Evolutionary conservation across 306 rosid genomes (phyloP), one percentile per base, ranked within the genome.

Genomic region (Trichosanthes cucumerina): DNA sequence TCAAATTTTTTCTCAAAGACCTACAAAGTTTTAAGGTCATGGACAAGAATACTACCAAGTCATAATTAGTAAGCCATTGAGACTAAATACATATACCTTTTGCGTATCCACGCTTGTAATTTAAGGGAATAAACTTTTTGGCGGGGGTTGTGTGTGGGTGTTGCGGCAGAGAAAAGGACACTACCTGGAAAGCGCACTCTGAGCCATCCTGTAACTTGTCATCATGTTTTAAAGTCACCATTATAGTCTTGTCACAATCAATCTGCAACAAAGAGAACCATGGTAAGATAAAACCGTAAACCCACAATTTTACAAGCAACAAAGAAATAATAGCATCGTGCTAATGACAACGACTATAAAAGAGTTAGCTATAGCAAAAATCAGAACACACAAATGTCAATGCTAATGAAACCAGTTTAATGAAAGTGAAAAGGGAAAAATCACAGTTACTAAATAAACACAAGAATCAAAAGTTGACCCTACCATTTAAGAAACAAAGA

Each of bases 201-300:
- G 97, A 86, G 80, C 99, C 99, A 84, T 95, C 99, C 86, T 89
- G 97, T 82, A 95, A 88, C 87, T 95, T 95, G 81, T 95, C 99
- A 75, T 95, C 99, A 10, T 95, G 97, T 83, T 95, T 95, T 83
- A 95, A 80, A 65, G 92, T 84, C 74, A 91, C 97, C 97, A 95
- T 87, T 79, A 95, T 87, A 81, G 92, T 88, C 83, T 95, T 95
- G 89, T 95, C 99, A 81, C 96, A 95, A 84, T 95, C 99, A 86
- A 95, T 91, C 99, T 95, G 96, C 83, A 85, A 6, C 77, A 80
- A 24, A 81, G 41, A 53, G 76, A 19, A 64, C 47, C 14, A 23
- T 15, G 38, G 38, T 70, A 44, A 70, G 76, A 44, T 10, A 68
- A 41, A 7, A 13, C 34, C 54, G 24, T 24, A 43, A 59, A 59